Percentiles rank a stretch among this genome's conserved stretches.
phyloP scores from a whole-genome alignment of 257 asterid species.

The Nicotiana tabacum region DNA sequence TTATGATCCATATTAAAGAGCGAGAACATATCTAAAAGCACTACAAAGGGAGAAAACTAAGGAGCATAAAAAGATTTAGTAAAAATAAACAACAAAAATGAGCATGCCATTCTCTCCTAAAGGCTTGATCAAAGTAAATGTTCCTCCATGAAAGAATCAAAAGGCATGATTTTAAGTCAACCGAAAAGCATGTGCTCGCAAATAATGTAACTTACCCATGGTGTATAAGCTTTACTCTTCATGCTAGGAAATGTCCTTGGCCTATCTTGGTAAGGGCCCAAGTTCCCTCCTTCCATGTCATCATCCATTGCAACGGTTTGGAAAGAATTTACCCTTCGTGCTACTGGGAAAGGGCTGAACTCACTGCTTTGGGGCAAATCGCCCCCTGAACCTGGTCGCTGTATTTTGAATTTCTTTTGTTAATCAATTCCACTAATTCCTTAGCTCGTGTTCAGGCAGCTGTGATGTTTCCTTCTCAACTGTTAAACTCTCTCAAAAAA shows the following conservation, averaged over 20 bases:
- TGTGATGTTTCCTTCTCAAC: not conserved
- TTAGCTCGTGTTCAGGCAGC: not conserved
- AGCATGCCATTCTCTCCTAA: not conserved
- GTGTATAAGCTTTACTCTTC: constrained; percentile 78
- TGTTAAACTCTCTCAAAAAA: not conserved
- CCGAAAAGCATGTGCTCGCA: not conserved
- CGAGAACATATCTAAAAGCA: not conserved
- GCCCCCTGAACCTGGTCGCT: constrained; percentile 86
- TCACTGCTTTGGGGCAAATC: constrained; percentile 77
- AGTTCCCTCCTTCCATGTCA: constrained; percentile 73
- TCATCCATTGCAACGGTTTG: constrained; percentile 85
- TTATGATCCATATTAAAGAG: not conserved
- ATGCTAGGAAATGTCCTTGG: constrained; percentile 77
- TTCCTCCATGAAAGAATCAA: not conserved
- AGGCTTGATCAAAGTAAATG: not conserved
- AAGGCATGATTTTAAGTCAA: not conserved
- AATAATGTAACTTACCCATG: constrained; percentile 56
- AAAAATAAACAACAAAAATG: not conserved
- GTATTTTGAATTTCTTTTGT: constrained; percentile 41
- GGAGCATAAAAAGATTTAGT: not conserved
- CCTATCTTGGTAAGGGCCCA: constrained; percentile 77
- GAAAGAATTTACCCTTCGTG: constrained; percentile 76
- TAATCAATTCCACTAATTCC: constrained; percentile 1
- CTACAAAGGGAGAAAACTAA: not conserved
- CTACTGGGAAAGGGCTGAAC: constrained; percentile 55